Base-by-base conservation (phyloP, 176 grass and related monocot species). In the Carex kokanica region DNA sequence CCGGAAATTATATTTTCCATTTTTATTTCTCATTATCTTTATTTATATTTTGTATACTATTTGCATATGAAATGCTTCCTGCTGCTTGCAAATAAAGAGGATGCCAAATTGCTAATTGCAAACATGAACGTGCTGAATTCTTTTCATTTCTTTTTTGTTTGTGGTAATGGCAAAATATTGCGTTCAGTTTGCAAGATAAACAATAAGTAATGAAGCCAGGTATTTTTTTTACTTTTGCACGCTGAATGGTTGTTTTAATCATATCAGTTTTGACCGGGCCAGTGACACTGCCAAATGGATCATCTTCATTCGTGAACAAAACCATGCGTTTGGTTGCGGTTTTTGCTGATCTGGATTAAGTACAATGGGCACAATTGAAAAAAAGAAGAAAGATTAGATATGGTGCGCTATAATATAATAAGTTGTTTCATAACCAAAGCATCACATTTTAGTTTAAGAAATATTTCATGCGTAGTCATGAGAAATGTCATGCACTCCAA, bases 241-340 rank as follows among this genome's bases (percentile, higher is more conserved):
- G 90, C 85, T 98, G 95, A 29, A 93, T 20, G 67, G 95, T 98
- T 51, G 88, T 98, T 70, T 90, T 92, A 56, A 91, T 90, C 92
- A 98, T 94, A 75, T 98, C 95, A 87, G 88, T 85, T 89, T 98
- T 98, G 43, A 55, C 72, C 61, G 88, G 81, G 57, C 92, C 92
- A 80, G 86, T 88, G 70, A 98, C 81, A 83, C 65, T 74, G 79
- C 92, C 89, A 84, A 98, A 98, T 60, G 95, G 95, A 88, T 98
- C 89, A 88, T 94, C 95, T 82, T 98, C 92, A 25, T 98, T 98
- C 36, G 95, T 98, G 84, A 98, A 93, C 84, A 94, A 85, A 84
- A 98, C 85, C 78, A 98, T 93, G 49, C 95, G 68, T 85, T 98
- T 98, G 65, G 82, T 91, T 66, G 84, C 38, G 0, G 92, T 93